These are phyloP conservation scores for Stemphylium beticola DNA, from an alignment of 2,329 filamentous ascomycete species.

Conservation along the genomic window DNA sequence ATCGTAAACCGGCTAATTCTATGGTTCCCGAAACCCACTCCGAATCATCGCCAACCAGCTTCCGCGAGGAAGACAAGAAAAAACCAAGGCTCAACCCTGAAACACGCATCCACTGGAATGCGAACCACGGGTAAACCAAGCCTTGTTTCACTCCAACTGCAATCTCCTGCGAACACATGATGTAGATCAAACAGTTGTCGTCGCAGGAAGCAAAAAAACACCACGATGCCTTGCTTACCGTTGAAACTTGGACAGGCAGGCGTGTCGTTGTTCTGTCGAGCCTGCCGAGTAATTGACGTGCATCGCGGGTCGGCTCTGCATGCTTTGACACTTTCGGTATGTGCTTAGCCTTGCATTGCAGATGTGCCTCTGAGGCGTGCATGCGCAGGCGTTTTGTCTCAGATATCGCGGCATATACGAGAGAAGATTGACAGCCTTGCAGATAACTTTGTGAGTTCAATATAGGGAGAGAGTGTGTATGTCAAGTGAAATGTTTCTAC, in stretches of 20 bases:
- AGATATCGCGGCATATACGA: neutral
- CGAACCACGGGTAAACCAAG: neutral
- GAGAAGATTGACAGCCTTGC: neutral
- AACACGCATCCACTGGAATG: neutral
- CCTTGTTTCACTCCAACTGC: neutral
- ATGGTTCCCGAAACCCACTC: neutral
- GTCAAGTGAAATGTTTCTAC: neutral
- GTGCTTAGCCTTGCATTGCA: slow-evolving; percentile 12
- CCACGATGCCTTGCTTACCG: neutral
- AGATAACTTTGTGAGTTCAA: neutral
- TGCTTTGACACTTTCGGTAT: slow-evolving; percentile 7
- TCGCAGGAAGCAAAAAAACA: neutral
- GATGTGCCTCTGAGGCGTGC: slow-evolving; percentile 2
- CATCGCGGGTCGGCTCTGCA: slow-evolving; percentile 16
- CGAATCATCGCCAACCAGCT: neutral
- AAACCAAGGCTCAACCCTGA: slow-evolving; percentile 5
- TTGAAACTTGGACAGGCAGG: neutral
- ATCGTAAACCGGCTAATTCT: slow-evolving; percentile 8
- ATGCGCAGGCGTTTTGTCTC: slow-evolving; percentile 10
- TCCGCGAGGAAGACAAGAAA: neutral
- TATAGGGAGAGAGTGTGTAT: neutral
- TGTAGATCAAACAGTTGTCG: slow-evolving; percentile 9
- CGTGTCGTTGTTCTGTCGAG: neutral
- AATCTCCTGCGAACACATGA: slow-evolving; percentile 16
- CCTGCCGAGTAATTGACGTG: slow-evolving; percentile 26